phyloP scores from a whole-genome alignment of 2,329 filamentous ascomycete species.

The Cercospora berteroae region DNA sequence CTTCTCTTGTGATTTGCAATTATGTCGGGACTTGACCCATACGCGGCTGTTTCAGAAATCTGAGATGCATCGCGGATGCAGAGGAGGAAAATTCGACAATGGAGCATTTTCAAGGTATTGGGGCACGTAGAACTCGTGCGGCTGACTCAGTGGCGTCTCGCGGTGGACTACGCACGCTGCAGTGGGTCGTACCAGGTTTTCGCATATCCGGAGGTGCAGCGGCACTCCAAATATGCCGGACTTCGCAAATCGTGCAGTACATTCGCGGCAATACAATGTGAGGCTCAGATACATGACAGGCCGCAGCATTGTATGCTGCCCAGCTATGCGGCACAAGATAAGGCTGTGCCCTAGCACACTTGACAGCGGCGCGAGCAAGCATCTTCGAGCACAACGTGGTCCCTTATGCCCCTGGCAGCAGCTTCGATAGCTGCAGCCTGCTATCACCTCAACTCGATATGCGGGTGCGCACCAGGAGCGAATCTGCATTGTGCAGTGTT shows the following conservation, averaged over 20 bases:
- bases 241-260: background rate
- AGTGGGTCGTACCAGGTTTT: background rate
- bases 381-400: background rate
- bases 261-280: background rate
- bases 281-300: background rate
- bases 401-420: background rate
- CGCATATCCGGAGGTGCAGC: constrained; percentile 1
- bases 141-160: constrained; percentile 5
- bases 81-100: background rate
- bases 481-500: background rate
- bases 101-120: background rate
- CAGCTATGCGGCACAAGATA: background rate
- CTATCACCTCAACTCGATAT: background rate
- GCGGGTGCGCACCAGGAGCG: background rate
- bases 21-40: constrained; percentile 1
- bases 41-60: constrained; percentile 13
- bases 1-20: constrained; percentile 12
- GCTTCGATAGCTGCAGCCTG: background rate
- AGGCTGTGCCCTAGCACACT: background rate
- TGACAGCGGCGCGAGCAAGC: background rate
- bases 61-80: background rate
- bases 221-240: constrained; percentile 7
- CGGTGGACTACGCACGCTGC: background rate
- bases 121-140: background rate
- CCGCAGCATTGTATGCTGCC: background rate